Base-by-base conservation (phyloP, 495 filamentous ascomycete species). In the Sphaerosporella brunnea region DNA sequence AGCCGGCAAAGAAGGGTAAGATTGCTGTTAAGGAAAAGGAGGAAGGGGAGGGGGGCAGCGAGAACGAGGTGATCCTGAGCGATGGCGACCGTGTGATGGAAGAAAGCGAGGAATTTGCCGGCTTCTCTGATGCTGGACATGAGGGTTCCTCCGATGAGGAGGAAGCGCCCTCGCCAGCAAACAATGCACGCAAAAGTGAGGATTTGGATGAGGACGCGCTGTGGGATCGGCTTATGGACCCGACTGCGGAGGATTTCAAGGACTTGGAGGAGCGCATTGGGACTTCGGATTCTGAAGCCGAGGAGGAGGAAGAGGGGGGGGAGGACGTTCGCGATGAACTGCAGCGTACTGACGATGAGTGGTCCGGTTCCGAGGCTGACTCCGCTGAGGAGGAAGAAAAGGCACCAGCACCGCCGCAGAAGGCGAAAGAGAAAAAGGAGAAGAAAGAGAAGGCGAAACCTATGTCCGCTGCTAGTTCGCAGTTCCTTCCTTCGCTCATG, bases 401-500 rank as follows among this genome's bases (percentile, higher is more conserved):
- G 44, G 44, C 32, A 42, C 49, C 42, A 20, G 38, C 48, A 38
- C 21, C 51, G 36, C 40, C 43, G 21, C 50, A 7, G 47, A 51
- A 18, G 23, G 69, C 72, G 40, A 68, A 60, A 18, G 24, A 53
- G 8, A 62, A 59, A 38, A 51, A 52, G 48, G 57, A 64, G 47
- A 59, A 58, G 48, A 20, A 46, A 43, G 47, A 55, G 53, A 60
- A 59, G 49, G 18, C 49, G 44, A 48, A 55, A 55, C 47, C 66
- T 23, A 28, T 55, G 15, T 60, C 63, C n/a, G 53, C 61, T 8
- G 57, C 65, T 15, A 72, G 67, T 45, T 78, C 77, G 5, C 80
- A 75, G 1, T 94, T 95, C 69, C 71, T 97, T 2, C 92, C 90
- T 1, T 79, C 82, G 4, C 71, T 97, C 2, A 80, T 88, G 72